Base-by-base conservation (phyloP, 257 asterid species). In the Solanum paucissectum region DNA sequence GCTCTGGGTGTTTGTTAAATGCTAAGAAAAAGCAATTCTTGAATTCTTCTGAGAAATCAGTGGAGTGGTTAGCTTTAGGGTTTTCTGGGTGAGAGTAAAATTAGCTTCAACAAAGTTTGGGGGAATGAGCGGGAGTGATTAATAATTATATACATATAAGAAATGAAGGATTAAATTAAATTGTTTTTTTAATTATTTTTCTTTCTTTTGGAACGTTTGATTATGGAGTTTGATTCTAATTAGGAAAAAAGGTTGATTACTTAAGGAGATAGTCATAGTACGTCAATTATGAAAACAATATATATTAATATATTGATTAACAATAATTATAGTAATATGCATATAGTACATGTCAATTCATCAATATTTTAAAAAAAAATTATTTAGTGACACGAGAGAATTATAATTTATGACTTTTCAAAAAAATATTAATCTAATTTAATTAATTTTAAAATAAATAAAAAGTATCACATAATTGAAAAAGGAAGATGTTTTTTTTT, bases 111-210 rank as follows among this genome's bases (percentile, higher is more conserved):
- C 3, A 79, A 40, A 29, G 64, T 25, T 79, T 25, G 84, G 84
- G 38, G 84, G 14, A 79, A 79, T 42, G 84, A 79, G 84, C 84
- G 84, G 84, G 84, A 79, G 84, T 44, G 84, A 79, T 79, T 71
- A 55, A 55, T 55, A 6, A 55, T 55, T 55, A 55, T 55, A 55
- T 55, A 55, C 33, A 40, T 38, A 75, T 4, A 10, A 62, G 33
- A n/a, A 62, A 74, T 74, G 18, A 69, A 74, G 46, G 29, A 40
- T 73, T 9, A 72, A 33, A 72, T 18, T 18, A 34, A 23, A 72
- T 33, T 25, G 4, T 8, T 14, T 71, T 55, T 55, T 55, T 6
- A 55, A 55, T 55, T 55, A 55, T 18, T 55, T 55, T 7, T 3
- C 25, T 55, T 3, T 20, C 25, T 55, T 55, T 55, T 55, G 10